Base-by-base conservation (phyloP, 176 grass and related monocot genomes). In the Alloteropsis semialata region DNA sequence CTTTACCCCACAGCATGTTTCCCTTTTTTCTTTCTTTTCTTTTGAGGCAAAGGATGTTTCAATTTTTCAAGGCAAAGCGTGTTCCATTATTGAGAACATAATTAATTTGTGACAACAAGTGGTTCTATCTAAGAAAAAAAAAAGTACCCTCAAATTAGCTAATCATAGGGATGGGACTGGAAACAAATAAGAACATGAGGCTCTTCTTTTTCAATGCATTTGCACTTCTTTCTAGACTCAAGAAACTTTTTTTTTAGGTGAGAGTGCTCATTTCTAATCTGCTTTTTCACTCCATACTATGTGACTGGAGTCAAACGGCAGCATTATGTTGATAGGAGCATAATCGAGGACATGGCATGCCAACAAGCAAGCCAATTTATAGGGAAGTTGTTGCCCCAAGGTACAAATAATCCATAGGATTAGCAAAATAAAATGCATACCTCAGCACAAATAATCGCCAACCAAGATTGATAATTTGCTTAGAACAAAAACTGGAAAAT, bases 81-180 rank as follows among this genome's bases (percentile, higher is more conserved):
- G 54, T n/a, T 49, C 63, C 48, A 62, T 51, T 17, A 91, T 78
- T 68, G 38, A 32, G 45, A 41, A 51, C 45, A 87, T 38, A 51
- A 63, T 39, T 43, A 77, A 38, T 80, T 65, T 75, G 24, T 60
- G 64, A 69, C 58, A 38, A 67, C 1, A 65, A 21, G 10, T 42
- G 12, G 66, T 27, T 69, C 37, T 10, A 5, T 39, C 21, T 27
- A 38, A 69, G 30, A 29, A 30, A 67, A 67, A 29, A 30, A 67
- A 67, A 51, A 7, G 22, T 25, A 25, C 28, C 1, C 18, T 46
- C 0, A 7, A 33, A 86, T 45, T 19, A 65, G 59, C 14, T 43
- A 25, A 43, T 59, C 9, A 37, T 22, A 21, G 42, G 25, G 14
- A 43, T 60, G 22, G 60, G 60, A 25, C 43, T 6, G 33, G 63